Evolutionary conservation across 108 stramenopile genomes (phyloP), one percentile per base, ranked within the genome.

Genomic region (Pelagomonas calceolata): DNA sequence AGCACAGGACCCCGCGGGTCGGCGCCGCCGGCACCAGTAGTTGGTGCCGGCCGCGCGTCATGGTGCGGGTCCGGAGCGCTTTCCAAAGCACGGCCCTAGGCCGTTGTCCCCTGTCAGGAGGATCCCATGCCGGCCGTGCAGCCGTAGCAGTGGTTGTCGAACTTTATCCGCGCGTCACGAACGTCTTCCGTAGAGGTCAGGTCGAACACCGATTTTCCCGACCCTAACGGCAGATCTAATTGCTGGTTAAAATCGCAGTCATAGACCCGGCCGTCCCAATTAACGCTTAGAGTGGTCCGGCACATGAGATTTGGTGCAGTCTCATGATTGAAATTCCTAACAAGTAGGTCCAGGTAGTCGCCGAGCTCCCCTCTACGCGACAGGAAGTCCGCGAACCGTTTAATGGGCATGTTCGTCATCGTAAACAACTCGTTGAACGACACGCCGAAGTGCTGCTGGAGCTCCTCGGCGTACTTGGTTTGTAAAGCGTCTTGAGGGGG

Each of bases 181-280:
- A 98, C 68, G 63, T 94, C 92, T 33, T 88, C 82, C 67, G 94
- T 68, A 18, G 87, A 81, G 29, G 90, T 83, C 31, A 98, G 78
- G 74, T 98, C 97, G 76, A 92, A 92, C 30, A 98, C 86, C 32
- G 91, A 85, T 71, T 77, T 69, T 5, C 75, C 78, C 29, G 72
- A 69, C 64, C 31, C 21, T 9, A 72, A 21, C 30, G 18, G 31
- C 26, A 0, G 5, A 4, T 86, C 94, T 32, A 96, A 73, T 75
- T 98, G 97, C 78, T 98, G 95, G 76, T 98, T 98, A 71, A 98
- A 98, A 70, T 96, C 97, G 76, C 97, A 98, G 79, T 98, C 97
- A 73, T 83, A 98, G 1, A 85, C 32, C 44, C 66, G 0, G 70
- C 34, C 94, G 72, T 90, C 89, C 73, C 78, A 93, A 36, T 87